These are phyloP conservation scores for Paxillus involutus DNA, from an alignment of 768 basidiomycete genomes.

Conservation along the genomic window DNA sequence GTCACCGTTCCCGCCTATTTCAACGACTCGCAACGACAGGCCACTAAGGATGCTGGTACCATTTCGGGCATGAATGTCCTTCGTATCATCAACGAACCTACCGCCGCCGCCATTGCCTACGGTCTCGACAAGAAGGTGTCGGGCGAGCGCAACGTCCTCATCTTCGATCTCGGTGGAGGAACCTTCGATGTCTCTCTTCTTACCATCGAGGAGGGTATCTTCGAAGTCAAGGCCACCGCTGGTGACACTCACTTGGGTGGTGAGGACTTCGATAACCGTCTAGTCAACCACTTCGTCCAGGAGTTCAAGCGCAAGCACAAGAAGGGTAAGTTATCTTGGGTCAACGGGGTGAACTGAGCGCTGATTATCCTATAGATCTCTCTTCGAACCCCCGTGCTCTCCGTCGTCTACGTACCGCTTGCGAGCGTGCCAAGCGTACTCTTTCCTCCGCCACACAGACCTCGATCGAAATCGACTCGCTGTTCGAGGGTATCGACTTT, in stretches of 20 bases:
- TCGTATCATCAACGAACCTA: slow-evolving; percentile 99
- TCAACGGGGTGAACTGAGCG: not conserved
- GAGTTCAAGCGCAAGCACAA: slow-evolving; percentile 99
- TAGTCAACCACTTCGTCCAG: slow-evolving; percentile 95
- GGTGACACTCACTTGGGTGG: slow-evolving; percentile 99
- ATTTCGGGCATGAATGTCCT: slow-evolving; percentile 95
- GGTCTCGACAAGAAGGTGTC: slow-evolving; percentile 93
- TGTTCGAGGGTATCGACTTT: slow-evolving; percentile 97
- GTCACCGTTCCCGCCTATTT: slow-evolving; percentile 98
- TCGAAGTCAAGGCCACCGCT: slow-evolving; percentile 97
- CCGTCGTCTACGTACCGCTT: slow-evolving; percentile 95
- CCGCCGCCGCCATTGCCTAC: slow-evolving; percentile 97
- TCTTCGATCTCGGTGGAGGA: slow-evolving; percentile 98
- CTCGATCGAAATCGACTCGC: slow-evolving; percentile 96
- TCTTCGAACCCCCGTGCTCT: slow-evolving; percentile 92
- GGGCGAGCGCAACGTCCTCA: slow-evolving; percentile 93
- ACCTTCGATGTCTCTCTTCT: slow-evolving; percentile 97
- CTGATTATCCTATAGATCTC: slow-evolving; percentile 54
- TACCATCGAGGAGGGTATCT: slow-evolving; percentile 96
- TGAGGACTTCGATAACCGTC: slow-evolving; percentile 97
- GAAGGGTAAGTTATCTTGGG: slow-evolving; percentile 56
- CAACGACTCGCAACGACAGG: slow-evolving; percentile 98
- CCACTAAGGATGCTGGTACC: slow-evolving; percentile 95
- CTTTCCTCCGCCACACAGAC: slow-evolving; percentile 96
- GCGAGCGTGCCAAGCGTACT: slow-evolving; percentile 98